Conservation (phyloP, 1,284 basidiomycete species). For the Tylopilus sp. region DNA sequence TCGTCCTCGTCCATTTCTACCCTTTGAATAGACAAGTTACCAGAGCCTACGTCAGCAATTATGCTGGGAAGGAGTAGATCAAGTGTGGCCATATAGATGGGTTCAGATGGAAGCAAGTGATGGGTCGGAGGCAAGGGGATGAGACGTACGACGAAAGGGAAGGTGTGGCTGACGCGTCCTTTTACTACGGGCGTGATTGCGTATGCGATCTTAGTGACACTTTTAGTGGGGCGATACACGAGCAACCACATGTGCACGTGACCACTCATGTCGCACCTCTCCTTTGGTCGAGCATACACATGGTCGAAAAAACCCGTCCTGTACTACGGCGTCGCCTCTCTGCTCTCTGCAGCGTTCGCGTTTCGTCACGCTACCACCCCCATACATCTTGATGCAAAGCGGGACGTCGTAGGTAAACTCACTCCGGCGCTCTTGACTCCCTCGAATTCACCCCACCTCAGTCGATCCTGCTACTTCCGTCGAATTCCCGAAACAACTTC, state of each 20-base stretch:
- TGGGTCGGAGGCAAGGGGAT: slow-evolving; percentile 15
- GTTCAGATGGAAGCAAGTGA: slow-evolving; percentile 23
- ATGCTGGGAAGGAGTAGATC: slow-evolving; percentile 26
- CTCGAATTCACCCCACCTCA: slow-evolving; percentile 2
- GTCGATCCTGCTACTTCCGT: slow-evolving; percentile 70
- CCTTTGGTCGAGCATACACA: not conserved
- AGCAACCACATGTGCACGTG: slow-evolving; percentile 17
- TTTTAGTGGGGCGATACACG: no score
- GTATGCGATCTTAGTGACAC: slow-evolving; percentile 13
- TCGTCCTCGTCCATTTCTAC: slow-evolving; percentile 35
- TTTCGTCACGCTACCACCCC: slow-evolving; percentile 21
- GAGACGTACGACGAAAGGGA: slow-evolving; percentile 26
- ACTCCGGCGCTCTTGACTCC: not conserved
- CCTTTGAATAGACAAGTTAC: slow-evolving; percentile 25
- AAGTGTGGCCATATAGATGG: slow-evolving; percentile 20
- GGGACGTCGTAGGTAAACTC: slow-evolving; percentile 25
- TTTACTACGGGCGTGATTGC: slow-evolving; percentile 6
- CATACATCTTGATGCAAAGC: slow-evolving; percentile 37
- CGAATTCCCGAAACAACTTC: slow-evolving; percentile 61
- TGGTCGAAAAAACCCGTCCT: slow-evolving; percentile 22
- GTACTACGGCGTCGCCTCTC: slow-evolving; percentile 32
- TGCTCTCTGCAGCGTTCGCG: slow-evolving; percentile 32
- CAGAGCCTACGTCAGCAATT: slow-evolving; percentile 27
- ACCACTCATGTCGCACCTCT: slow-evolving; percentile 18
- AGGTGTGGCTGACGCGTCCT: slow-evolving; percentile 29